Base-by-base conservation (phyloP, 805 yeast species). In the Maudiozyma barnettii region DNA sequence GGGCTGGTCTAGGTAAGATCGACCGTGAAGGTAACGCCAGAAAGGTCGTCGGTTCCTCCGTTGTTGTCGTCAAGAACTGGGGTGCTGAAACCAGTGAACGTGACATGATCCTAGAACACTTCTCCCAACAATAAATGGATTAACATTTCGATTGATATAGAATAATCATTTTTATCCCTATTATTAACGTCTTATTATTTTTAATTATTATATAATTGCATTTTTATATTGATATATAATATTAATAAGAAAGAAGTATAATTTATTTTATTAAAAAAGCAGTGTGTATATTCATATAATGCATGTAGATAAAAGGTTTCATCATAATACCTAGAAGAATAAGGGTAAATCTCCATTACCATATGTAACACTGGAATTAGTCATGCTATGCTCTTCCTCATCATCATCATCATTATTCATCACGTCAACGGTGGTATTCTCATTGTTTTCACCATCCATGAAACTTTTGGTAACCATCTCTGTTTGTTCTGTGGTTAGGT, bases 1-100 rank as follows among this genome's bases (percentile, higher is more conserved):
- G 99, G 99, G 98, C 98, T 70, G 99, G 99, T 85, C 81, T 93
- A 66, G 93, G 96, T 81, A 88, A 89, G 78, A 83, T 91, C 69
- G 98, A 93, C 95, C 88, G 96, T 79, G 98, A 93, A 69, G 99
- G 99, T 79, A 89, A 91, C 81, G 96, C 98, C 78, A 89, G 97
- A 82, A 93, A 93, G 88, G 98, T 93, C 68, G 99, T 93, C 73
- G 99, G 99, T 78, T 95, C 96, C 76, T 90, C 98, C 67, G 91
- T 95, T 77, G 97, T 91, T 71, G 99, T 93, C 67, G 87, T 93
- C 82, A 90, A 86, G 83, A 84, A 89, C 95, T 93, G 98, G 98
- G 99, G 99, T 88, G 95, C 88, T 71, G 96, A 89, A 77, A 84
- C 98, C 67, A 91, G 82, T 70, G 99, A 91, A 79, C 88, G 97